These are phyloP conservation scores for Jaapia argillacea DNA, from an alignment of 768 basidiomycete genomes.

Conservation along the genomic window DNA sequence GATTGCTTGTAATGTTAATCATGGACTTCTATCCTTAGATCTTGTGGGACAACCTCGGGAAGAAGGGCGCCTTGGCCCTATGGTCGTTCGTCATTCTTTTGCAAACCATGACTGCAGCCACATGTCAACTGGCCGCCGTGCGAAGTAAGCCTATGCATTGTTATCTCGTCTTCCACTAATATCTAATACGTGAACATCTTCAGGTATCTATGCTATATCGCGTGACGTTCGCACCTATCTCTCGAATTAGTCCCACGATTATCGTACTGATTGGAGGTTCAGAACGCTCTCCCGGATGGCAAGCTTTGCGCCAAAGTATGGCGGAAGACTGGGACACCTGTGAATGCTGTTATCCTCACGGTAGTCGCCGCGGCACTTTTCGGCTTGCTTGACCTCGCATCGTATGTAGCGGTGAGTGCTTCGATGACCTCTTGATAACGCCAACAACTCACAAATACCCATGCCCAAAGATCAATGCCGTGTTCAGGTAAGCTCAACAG, in stretches of 20 bases:
- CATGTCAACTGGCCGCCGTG: conserved; percentile 11
- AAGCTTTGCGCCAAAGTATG: conserved; percentile 10
- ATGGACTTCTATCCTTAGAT: conserved; percentile 2
- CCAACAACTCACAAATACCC: neutral
- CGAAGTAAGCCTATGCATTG: conserved; percentile 6
- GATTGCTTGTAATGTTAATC: neutral
- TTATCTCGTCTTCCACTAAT: neutral
- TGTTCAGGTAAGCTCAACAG: conserved; percentile 8
- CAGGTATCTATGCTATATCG: neutral
- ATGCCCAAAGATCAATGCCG: conserved; percentile 9
- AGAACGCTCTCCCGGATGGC: conserved; percentile 12
- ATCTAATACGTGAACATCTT: no score
- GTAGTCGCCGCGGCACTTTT: conserved; percentile 10
- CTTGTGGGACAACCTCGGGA: conserved; percentile 10
- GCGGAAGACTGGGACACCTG: conserved; percentile 8
- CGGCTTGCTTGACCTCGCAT: conserved; percentile 10
- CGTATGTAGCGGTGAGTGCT: conserved; percentile 8
- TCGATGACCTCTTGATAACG: neutral
- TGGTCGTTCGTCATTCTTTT: conserved; percentile 13
- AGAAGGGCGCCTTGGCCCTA: conserved; percentile 7
- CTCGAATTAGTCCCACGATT: no score
- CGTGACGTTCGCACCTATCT: neutral
- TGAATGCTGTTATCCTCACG: conserved; percentile 10
- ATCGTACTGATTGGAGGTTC: neutral
- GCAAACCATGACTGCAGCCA: conserved; percentile 8